Evolutionary conservation across 345 rosid species (phyloP), one percentile per base, ranked within the genome.

Genomic region (Salix viminalis): DNA sequence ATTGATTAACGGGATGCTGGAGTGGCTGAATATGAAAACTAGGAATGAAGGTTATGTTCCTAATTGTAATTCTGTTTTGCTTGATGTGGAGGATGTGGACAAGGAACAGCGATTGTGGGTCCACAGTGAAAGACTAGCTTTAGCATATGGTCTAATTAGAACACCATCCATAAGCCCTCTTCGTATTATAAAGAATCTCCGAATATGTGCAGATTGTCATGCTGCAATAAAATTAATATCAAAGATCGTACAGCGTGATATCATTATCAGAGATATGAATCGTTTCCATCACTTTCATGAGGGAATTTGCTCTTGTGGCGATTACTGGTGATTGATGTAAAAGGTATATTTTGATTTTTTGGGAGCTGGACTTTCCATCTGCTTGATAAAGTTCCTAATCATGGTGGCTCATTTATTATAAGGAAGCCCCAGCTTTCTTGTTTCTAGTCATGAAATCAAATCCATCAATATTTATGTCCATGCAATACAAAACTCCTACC

Each of bases 61-160:
- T 42, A 81, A 90, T 73, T 77, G 72, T 75, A 79, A 72, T 65
- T 89, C 84, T 44, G 85, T 91, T 67, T 82, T 91, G 81, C 90
- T 82, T 37, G 85, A 88, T 60, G 82, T 90, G 46, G 88, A 87
- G 44, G 88, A 89, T 74, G 88, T 84, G 72, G 88, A 88, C 72
- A 93, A 91, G 83, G 89, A 84, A 69, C 86, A 79, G 18, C 84
- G 86, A 71, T 74, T 92, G 83, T 94, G 97, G 98, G 72, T 87
- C 72, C 97, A 92, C 83, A 89, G 95, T 79, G 97, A 91, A 85
- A 89, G 97, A 84, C 77, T 94, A 78, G 98, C 97, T 84, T 77
- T 94, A 46, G 98, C 95, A 32, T 92, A 76, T 84, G 90, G 84
- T 34, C 85, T 94, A 70, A 76, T 87, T 76, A 88, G 80, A 85